Base-by-base conservation (phyloP, 2,329 filamentous ascomycete genomes). In the Fusarium tanahbumbuense region DNA sequence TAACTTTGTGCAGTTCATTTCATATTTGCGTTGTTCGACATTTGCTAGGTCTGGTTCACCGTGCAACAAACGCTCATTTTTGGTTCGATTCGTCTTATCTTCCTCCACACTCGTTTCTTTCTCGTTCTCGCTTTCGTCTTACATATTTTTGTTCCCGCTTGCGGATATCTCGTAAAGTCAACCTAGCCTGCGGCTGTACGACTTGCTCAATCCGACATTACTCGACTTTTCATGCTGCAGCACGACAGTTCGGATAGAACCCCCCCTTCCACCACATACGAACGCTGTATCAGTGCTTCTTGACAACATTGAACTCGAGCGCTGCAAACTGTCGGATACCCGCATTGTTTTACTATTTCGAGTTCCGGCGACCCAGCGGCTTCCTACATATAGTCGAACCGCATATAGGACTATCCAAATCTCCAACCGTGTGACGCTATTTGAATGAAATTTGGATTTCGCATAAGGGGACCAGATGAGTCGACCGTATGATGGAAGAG, bases 401-500 rank as follows among this genome's bases (percentile, higher is more conserved):
- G 62, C 64, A 68, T 64, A 67, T 56, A 65, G 50, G 59, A 57
- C 59, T 64, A 67, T 47, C 64, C 42, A 52, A 45, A 46, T 37
- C 55, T 50, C 50, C 46, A 59, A 55, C 64, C 44, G 44, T 62
- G 60, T 60, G 57, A 60, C 56, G 47, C 62, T 67, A 60, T 63
- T 70, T 68, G 67, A 63, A 73, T 64, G 65, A 70, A 48, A 61
- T 22, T 37, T 66, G 56, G 70, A 66, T 47, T 70, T 69, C 56
- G 48, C 64, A 70, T 71, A 63, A 72, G 71, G 55, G 52, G 63
- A 70, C 76, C 84, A 83, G 83, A 88, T 88, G 87, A 88, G 82
- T 84, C 82, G 81, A 78, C 75, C 77, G 75, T 83, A 87, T 82
- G 79, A 88, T 87, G 86, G 83, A 80, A 82, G 79, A 78, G 79